Conservation (phyloP, 2,329 filamentous ascomycete genomes). For the Dactylellina parvicollis region DNA sequence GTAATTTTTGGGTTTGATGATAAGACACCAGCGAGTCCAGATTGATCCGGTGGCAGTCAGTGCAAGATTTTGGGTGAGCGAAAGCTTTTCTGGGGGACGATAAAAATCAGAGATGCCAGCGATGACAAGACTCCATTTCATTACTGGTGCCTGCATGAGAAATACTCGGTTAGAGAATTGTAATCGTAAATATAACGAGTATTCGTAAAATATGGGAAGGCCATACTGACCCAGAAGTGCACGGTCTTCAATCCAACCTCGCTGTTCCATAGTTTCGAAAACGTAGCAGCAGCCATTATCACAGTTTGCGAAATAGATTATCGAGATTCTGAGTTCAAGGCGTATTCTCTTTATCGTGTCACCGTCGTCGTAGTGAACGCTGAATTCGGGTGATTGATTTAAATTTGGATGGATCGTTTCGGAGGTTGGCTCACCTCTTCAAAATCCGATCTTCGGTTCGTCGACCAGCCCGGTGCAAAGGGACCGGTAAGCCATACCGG, state of each 20-base stretch:
- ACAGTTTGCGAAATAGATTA: neutral
- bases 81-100: slow-evolving; percentile 91
- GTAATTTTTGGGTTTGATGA: slow-evolving; percentile 93
- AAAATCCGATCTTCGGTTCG: slow-evolving; percentile 8
- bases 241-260: slow-evolving; percentile 89
- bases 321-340: neutral
- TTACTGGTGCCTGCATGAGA: slow-evolving; percentile 28
- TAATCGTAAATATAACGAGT: neutral
- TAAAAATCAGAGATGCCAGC: slow-evolving; percentile 91
- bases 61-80: slow-evolving; percentile 88
- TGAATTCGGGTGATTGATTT: no score
- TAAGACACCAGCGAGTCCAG: slow-evolving; percentile 98
- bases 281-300: slow-evolving; percentile 58
- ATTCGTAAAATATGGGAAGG: neutral
- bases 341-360: no score
- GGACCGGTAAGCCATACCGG: no score
- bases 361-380: no score
- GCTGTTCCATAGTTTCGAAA: slow-evolving; percentile 85
- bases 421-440: neutral
- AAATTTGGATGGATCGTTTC: neutral
- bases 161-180: neutral
- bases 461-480: no score
- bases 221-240: slow-evolving; percentile 79
- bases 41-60: slow-evolving; percentile 91
- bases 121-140: slow-evolving; percentile 87